Conservation (phyloP, 257 asterid species). For the Solanum pennellii region DNA sequence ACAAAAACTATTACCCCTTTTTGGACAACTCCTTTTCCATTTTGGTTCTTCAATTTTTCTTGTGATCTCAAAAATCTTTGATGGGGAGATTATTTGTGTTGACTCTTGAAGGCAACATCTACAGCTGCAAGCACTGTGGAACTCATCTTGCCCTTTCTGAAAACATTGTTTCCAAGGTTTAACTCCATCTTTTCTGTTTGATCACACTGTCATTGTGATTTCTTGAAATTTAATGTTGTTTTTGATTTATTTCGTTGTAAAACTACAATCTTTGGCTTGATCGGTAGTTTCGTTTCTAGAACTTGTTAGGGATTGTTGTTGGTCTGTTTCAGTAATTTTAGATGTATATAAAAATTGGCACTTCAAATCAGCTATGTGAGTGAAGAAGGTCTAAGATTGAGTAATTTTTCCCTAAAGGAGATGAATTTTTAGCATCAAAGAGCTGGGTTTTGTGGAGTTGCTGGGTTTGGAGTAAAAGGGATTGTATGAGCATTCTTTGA, state of each 20-base stretch:
- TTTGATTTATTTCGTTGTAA: not conserved
- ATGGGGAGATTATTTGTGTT: conserved; percentile 12
- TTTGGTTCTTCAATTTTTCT: not conserved
- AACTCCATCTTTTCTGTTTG: not conserved
- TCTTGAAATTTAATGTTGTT: not conserved
- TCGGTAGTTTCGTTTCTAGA: not conserved
- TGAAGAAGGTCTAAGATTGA: not conserved
- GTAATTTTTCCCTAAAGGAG: not conserved
- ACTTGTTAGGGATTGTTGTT: not conserved
- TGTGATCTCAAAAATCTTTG: not conserved
- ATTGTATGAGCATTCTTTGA: not conserved
- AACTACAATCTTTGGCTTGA: not conserved
- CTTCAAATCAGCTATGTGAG: not conserved
- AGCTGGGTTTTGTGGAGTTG: not conserved
- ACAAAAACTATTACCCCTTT: not conserved
- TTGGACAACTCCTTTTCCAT: not conserved
- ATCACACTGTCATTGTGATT: not conserved
- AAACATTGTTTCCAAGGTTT: conserved; percentile 6
- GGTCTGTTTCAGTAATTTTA: not conserved
- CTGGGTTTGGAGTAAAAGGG: not conserved
- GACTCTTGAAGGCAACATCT: conserved; percentile 11
- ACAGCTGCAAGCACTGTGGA: conserved; percentile 10
- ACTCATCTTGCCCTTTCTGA: conserved; percentile 14
- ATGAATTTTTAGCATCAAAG: not conserved
- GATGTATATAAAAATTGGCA: not conserved